phyloP scores from a whole-genome alignment of 768 basidiomycete genomes.

The Tylopilus felleus region DNA sequence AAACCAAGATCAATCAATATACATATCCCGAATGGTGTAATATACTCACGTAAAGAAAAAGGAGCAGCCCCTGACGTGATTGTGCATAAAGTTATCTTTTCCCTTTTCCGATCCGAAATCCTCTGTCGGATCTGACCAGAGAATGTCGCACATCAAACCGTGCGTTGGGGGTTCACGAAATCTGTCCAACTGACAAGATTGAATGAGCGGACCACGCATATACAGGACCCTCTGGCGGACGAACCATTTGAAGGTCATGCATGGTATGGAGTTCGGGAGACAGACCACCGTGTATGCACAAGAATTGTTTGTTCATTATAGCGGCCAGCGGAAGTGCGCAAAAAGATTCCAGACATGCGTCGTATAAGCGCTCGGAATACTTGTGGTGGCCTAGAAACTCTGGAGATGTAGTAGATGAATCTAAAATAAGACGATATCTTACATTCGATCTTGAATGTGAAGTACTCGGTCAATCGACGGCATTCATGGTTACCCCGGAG shows the following conservation, averaged over 20 bases:
- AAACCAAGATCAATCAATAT: neutral
- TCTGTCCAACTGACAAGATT: constrained; percentile 52
- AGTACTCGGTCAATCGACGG: constrained; percentile 62
- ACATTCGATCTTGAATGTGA: constrained; percentile 57
- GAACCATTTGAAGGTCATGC: constrained; percentile 59
- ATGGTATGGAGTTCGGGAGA: constrained; percentile 66
- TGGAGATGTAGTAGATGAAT: constrained; percentile 4
- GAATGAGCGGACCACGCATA: neutral
- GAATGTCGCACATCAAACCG: constrained; percentile 72
- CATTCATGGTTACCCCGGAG: constrained; percentile 67
- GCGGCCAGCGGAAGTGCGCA: constrained; percentile 70
- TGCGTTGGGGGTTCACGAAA: constrained; percentile 72
- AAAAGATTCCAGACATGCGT: constrained; percentile 72
- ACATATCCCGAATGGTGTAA: neutral
- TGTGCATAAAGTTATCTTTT: constrained; percentile 63
- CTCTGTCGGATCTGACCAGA: constrained; percentile 74
- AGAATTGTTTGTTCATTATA: constrained; percentile 78
- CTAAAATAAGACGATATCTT: neutral
- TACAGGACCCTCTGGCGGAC: constrained; percentile 12
- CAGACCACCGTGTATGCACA: constrained; percentile 74
- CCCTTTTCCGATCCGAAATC: constrained; percentile 69
- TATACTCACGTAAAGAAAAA: constrained; percentile 67
- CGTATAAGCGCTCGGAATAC: constrained; percentile 71
- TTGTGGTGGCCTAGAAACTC: constrained; percentile 58
- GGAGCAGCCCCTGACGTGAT: constrained; percentile 70